Evolutionary conservation across 2,329 filamentous ascomycete species (phyloP), one percentile per base, ranked within the genome.

Genomic region (Xylaria sp.): DNA sequence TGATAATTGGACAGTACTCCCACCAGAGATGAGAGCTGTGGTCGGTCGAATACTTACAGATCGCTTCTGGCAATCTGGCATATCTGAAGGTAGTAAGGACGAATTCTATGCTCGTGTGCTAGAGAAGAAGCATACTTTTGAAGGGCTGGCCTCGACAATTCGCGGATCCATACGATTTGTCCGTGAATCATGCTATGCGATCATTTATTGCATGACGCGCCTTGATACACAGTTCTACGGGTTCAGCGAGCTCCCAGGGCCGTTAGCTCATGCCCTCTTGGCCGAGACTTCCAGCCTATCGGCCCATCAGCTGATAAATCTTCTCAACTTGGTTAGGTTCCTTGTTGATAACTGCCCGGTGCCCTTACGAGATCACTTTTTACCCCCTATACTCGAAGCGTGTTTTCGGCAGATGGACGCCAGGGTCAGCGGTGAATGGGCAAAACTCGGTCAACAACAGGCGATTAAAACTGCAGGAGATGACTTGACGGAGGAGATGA

Each of bases 61-160:
- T 80, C 88, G 96, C 28, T 99, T 99, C 79, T 99, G 96, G 96
- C 96, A 99, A 83, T 94, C 94, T 7, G 96, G 96, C 10, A 99
- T 99, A 60, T 98, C 96, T 0, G 92, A 91, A 70, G 96, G 97
- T 31, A 98, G 93, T 75, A 94, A 96, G 79, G 96, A 98, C 71
- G 95, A 98, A 67, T 99, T 99, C 79, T 98, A 98, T 80, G 92
- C 94, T 39, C 89, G 93, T 49, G 95, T 99, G 1, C 90, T 94
- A 65, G 92, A 94, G 39, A 97, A 96, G 65, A 97, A 94, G 80
- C 88, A 88, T 49, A 97, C 94, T 0, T 89, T 97, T 66, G 96
- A 99, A 80, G 96, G 96, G 0, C 92, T 99, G 71, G 95, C 94
- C 6, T 98, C 95, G 0, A 94, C 94, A 0, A 94, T 99, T 51